Evolutionary conservation across 129 eudicot species (phyloP).

Genomic region (Ambrosia trifida): DNA sequence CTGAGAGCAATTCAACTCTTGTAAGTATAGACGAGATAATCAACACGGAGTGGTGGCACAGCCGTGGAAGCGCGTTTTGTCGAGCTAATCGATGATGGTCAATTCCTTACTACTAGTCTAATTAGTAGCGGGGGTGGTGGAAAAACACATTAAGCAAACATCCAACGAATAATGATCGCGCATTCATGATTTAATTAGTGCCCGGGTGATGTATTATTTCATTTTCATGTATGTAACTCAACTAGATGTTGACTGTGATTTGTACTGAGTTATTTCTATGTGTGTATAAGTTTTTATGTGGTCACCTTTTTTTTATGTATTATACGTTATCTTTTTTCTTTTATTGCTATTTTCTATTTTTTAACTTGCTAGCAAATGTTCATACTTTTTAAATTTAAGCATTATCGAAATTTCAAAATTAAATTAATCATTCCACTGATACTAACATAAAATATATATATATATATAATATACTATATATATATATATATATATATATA

Average conservation of each 20-base stretch:
- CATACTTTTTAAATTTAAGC: too few species aligned
- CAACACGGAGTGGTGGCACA: constrained; percentile 17
- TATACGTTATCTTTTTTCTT: not conserved
- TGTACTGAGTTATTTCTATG: not conserved
- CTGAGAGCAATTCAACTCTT: not conserved
- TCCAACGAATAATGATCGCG: not conserved
- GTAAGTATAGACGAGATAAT: constrained; percentile 23
- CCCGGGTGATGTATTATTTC: not conserved
- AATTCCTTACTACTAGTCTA: constrained; percentile 18
- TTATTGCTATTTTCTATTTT: too few species aligned
- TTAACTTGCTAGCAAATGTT: too few species aligned
- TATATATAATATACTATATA: too few species aligned
- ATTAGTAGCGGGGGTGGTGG: constrained; percentile 34
- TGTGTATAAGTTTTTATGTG: not conserved
- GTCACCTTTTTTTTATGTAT: too few species aligned
- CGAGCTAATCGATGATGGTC: not conserved
- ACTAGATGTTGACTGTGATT: not conserved
- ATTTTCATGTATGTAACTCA: not conserved
- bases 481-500: too few species aligned
- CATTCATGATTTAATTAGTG: not conserved
- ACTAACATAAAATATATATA: too few species aligned
- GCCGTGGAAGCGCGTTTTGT: constrained; percentile 15
- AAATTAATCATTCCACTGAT: too few species aligned
- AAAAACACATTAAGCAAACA: constrained; percentile 9
- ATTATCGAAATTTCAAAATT: too few species aligned